phyloP scores from a whole-genome alignment of 2,329 filamentous ascomycete genomes.

The Aspergillus persii region DNA sequence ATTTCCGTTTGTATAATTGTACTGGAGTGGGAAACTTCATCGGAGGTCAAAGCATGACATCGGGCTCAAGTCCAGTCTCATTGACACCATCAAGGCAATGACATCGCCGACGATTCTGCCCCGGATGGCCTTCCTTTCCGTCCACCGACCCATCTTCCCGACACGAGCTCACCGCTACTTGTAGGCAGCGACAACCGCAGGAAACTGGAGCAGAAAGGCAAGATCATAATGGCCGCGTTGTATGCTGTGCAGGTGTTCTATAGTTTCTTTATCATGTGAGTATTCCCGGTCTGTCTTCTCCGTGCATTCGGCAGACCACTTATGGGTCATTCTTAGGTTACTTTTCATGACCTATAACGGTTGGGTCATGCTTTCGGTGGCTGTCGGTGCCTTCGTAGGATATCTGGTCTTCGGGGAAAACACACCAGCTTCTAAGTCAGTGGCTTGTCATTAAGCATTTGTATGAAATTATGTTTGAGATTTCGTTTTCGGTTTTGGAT shows the following conservation, averaged over 20 bases:
- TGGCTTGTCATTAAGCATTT: slow-evolving; percentile 74
- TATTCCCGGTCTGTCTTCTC: slow-evolving; percentile 24
- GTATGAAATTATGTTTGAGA: background rate
- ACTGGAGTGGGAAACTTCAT: background rate
- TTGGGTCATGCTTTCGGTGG: slow-evolving; percentile 92
- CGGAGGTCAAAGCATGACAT: background rate
- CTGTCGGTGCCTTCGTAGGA: slow-evolving; percentile 82
- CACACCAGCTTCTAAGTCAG: slow-evolving; percentile 73
- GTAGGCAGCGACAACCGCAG: slow-evolving; percentile 68
- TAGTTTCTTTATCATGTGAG: slow-evolving; percentile 99
- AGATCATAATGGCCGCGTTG: slow-evolving; percentile 74
- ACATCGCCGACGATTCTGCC: slow-evolving; percentile 30
- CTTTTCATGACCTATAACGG: slow-evolving; percentile 99
- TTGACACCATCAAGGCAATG: slow-evolving; percentile 34
- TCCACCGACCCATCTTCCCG: slow-evolving; percentile 25
- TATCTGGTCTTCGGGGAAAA: slow-evolving; percentile 76
- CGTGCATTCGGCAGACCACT: slow-evolving; percentile 1
- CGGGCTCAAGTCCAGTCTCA: slow-evolving; percentile 7
- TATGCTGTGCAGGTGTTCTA: slow-evolving; percentile 97
- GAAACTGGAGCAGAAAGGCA: slow-evolving; percentile 64
- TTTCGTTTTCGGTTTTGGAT: background rate
- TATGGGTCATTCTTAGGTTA: slow-evolving; percentile 60
- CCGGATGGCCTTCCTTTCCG: slow-evolving; percentile 23
- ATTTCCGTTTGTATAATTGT: background rate
- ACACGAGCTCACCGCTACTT: slow-evolving; percentile 68